Evolutionary conservation across 2,329 filamentous ascomycete species (phyloP).

Genomic region (Parascedosporium putredinis): DNA sequence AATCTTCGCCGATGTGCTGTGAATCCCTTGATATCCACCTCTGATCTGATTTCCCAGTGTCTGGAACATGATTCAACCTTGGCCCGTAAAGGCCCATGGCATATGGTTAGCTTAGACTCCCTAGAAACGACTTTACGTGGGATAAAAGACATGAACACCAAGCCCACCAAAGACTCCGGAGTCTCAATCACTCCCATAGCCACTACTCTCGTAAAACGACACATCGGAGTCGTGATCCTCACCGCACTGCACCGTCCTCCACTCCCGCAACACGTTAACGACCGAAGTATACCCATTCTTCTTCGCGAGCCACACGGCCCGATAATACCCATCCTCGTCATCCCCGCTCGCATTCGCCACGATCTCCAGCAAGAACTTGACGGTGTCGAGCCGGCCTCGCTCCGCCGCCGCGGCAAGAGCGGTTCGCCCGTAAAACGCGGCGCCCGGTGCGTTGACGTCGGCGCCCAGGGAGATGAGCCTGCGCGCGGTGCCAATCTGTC

Average conservation of each 20-base stretch:
- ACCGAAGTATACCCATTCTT: not conserved
- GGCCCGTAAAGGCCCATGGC: no score
- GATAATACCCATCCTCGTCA: not conserved
- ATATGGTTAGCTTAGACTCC: no score
- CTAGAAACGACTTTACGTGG: no score
- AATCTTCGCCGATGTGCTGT: no score
- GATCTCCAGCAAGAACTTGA: conserved; percentile 3
- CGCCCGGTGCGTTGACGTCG: not conserved
- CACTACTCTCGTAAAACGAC: not conserved
- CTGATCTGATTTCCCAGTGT: no score
- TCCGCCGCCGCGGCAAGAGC: conserved; percentile 3
- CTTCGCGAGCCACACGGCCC: not conserved
- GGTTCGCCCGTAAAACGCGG: not conserved
- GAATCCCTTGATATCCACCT: no score
- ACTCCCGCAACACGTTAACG: not conserved
- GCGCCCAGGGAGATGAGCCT: conserved; percentile 1
- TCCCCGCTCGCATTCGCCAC: not conserved
- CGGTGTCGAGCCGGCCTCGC: not conserved
- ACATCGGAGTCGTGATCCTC: not conserved
- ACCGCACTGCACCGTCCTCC: not conserved
- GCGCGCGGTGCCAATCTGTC: conserved; percentile 15
- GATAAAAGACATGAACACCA: no score
- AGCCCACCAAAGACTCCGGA: no score
- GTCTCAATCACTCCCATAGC: not conserved
- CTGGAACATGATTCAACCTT: no score